Conservation (phyloP, 2,329 filamentous ascomycete genomes). For the Alternaria ventricosa region DNA sequence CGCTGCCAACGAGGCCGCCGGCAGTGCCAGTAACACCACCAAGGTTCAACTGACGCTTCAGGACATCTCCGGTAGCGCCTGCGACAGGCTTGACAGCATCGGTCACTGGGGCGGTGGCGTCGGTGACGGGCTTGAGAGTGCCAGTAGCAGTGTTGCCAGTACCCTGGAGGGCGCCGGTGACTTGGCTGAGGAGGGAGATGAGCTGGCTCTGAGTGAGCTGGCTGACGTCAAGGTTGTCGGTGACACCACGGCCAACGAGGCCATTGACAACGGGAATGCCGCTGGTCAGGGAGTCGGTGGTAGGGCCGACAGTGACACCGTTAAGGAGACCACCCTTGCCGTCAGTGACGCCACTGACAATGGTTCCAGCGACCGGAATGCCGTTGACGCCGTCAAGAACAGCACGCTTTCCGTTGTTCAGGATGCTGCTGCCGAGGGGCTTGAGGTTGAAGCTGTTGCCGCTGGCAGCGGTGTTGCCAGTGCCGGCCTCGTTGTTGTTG, state of each 20-base stretch:
- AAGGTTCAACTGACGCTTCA: neutral
- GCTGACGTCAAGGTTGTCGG: neutral
- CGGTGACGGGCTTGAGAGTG: neutral
- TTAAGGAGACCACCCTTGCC: neutral
- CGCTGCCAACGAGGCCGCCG: neutral
- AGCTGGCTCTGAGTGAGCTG: neutral
- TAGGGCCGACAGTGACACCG: neutral
- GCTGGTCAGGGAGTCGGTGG: neutral
- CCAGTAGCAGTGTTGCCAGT: neutral
- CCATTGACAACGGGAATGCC: neutral
- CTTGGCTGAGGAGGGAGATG: neutral
- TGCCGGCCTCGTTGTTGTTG: constrained; percentile 14
- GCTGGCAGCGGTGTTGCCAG: constrained; percentile 8
- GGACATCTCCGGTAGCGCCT: neutral
- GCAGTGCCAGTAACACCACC: neutral
- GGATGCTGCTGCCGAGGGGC: constrained; percentile 5
- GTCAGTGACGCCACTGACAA: neutral
- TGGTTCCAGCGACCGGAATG: neutral
- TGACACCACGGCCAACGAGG: neutral
- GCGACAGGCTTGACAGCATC: neutral
- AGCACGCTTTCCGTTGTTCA: neutral
- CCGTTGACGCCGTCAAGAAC: neutral
- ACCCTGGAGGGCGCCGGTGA: neutral
- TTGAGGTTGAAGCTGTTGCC: constrained; percentile 19
- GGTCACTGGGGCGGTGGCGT: neutral